These are phyloP conservation scores for Aspergillus jensenii DNA, from an alignment of 2,329 filamentous ascomycete species.

Conservation along the genomic window DNA sequence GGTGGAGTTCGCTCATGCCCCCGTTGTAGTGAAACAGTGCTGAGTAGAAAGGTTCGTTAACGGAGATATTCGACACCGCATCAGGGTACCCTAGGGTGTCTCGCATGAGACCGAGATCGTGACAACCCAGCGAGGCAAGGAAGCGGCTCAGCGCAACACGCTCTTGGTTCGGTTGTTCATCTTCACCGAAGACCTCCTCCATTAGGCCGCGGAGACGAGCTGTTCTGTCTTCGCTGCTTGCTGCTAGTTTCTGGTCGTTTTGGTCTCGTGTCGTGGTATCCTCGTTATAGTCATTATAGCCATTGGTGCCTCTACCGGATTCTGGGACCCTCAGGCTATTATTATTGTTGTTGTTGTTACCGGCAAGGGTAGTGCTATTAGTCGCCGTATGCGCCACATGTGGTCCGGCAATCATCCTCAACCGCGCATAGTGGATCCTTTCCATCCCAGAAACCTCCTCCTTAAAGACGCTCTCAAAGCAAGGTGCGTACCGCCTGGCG, in stretches of 20 bases:
- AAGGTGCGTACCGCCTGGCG: slow-evolving; percentile 60
- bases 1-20: slow-evolving; percentile 15
- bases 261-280: neutral
- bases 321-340: neutral
- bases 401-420: slow-evolving; percentile 54
- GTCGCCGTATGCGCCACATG: slow-evolving; percentile 37
- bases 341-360: neutral
- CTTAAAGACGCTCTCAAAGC: slow-evolving; percentile 54
- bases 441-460: slow-evolving; percentile 53
- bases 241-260: slow-evolving; percentile 1
- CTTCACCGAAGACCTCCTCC: slow-evolving; percentile 27
- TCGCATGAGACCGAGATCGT: slow-evolving; percentile 57
- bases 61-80: slow-evolving; percentile 45
- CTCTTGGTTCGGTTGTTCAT: slow-evolving; percentile 28
- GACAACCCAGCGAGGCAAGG: slow-evolving; percentile 51
- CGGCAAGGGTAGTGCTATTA: neutral
- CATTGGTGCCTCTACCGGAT: neutral
- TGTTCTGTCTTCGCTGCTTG: neutral
- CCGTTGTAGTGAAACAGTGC: slow-evolving; percentile 36
- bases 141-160: slow-evolving; percentile 41
- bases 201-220: slow-evolving; percentile 20
- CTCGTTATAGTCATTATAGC: neutral
- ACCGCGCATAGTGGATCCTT: slow-evolving; percentile 56
- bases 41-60: slow-evolving; percentile 44
- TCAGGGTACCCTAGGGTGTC: slow-evolving; percentile 54